Conservation (phyloP, 768 basidiomycete species). For the Mycena floridula region DNA sequence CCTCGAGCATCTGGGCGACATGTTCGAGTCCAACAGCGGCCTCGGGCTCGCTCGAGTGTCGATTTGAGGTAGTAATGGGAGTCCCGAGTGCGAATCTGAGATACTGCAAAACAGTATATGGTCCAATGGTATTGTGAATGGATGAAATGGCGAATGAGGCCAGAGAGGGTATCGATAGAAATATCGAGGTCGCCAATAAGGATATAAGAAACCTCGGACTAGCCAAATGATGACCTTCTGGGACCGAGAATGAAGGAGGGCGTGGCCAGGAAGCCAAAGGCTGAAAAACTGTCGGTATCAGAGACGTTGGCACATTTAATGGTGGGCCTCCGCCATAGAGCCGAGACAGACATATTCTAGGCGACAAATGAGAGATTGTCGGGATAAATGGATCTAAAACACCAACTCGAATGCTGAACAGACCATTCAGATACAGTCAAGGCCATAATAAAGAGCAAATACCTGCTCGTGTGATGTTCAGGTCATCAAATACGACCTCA, state of each 20-base stretch:
- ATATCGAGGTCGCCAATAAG: constrained; percentile 80
- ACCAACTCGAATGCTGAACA: constrained; percentile 81
- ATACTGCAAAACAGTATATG: constrained; percentile 70
- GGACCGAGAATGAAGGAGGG: constrained; percentile 24
- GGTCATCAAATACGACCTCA: constrained; percentile 72
- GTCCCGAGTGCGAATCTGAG: constrained; percentile 78
- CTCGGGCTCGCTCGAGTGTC: constrained; percentile 36
- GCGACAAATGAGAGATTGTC: constrained; percentile 4
- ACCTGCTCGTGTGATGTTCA: constrained; percentile 86
- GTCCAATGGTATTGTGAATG: constrained; percentile 71
- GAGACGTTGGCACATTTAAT: constrained; percentile 56
- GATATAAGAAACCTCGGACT: constrained; percentile 80
- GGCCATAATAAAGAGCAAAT: constrained; percentile 9
- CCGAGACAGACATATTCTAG: constrained; percentile 77
- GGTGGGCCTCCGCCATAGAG: constrained; percentile 84
- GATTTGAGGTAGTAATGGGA: constrained; percentile 40
- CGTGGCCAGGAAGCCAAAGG: constrained; percentile 58
- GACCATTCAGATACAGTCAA: background rate
- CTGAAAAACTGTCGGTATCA: constrained; percentile 57
- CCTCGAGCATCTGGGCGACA: constrained; percentile 45
- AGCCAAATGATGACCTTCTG: constrained; percentile 61
- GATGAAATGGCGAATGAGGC: constrained; percentile 69
- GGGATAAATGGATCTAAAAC: background rate
- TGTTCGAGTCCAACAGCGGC: constrained; percentile 67
- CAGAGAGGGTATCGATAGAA: constrained; percentile 74